A percentile compares a stretch with the other conserved stretches of the same genome.
Evolutionary conservation across 2,329 filamentous ascomycete genomes (phyloP).

Genomic region (Venturia nashicola): DNA sequence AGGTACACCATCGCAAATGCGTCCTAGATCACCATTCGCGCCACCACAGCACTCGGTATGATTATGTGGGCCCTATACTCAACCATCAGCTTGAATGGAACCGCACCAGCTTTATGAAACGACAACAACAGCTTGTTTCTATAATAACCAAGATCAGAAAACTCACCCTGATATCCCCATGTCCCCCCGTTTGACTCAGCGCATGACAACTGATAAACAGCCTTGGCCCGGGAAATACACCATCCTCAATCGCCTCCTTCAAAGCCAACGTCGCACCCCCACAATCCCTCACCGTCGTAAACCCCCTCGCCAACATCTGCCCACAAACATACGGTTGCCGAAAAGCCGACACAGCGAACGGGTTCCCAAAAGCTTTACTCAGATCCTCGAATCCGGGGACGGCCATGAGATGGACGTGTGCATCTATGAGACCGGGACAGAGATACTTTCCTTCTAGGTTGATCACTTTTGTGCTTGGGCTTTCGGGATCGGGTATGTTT

Average conservation of each 20-base stretch:
- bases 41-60: conserved; percentile 34
- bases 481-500: too few relatives aligned
- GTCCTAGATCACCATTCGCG: conserved; percentile 27
- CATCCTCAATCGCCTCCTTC: conserved; percentile 45
- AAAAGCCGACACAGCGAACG: conserved; percentile 27
- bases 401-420: conserved; percentile 16
- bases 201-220: conserved; percentile 43
- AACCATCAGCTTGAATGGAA: not conserved
- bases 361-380: conserved; percentile 18
- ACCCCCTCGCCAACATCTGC: conserved; percentile 44
- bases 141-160: not conserved
- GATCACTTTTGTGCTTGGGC: conserved; percentile 17
- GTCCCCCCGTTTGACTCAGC: conserved; percentile 45
- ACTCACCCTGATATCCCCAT: conserved; percentile 15
- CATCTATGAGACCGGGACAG: conserved; percentile 40
- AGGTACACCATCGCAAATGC: conserved; percentile 41
- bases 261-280: conserved; percentile 44
- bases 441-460: conserved; percentile 34
- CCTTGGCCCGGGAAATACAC: conserved; percentile 41
- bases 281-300: conserved; percentile 46
- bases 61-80: conserved; percentile 12
- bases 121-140: not conserved
- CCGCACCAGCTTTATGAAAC: not conserved
- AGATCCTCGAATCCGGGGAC: conserved; percentile 12
- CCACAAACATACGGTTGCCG: conserved; percentile 35